Evolutionary conservation across 106 monocot species (phyloP), one percentile per base, ranked within the genome.

Genomic region (Phalaenopsis equestris): DNA sequence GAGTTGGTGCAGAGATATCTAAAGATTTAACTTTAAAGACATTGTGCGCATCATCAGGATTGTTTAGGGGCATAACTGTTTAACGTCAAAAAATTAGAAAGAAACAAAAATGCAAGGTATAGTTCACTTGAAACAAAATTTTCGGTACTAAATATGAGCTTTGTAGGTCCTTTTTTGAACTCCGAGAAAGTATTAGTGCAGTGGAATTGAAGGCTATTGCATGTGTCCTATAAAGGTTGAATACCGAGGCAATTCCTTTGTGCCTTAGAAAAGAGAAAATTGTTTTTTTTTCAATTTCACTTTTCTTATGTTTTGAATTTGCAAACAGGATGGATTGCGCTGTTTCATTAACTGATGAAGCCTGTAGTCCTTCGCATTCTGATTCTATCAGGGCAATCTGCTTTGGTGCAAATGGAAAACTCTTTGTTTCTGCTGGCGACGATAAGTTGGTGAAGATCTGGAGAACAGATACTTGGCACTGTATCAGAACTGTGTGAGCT

Each of bases 361-460:
- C 81, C 30, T 79, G 80, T 24, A 88, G 88, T 0, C 87, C 87
- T 75, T 80, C 81, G 30, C 96, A 96, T 81, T 87, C 90, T 49
- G 97, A 89, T 80, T 75, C 87, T 24, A 87, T 97, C 68, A 90
- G 90, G 90, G 87, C 86, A 67, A 86, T 97, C 36, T 80, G 79
- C 72, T 97, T 97, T 80, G 83, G 85, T 81, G 80, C 85, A 70
- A 85, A 86, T 18, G 97, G 97, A 42, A 84, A 16, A 47, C 76
- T 90, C 43, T 90, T 97, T 89, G 92, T 89, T 65, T 96, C 97
- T 77, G 94, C 92, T 84, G 97, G 93, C 16, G 94, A 97, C 88
- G 97, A 97, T 81, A 97, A 94, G 55, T 80, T 94, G 76, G 89
- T 97, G 52, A 97, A 94, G 80, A 83, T 97, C 37, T 97, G 97